These are phyloP conservation scores for Cutaneotrichosporon dermatis DNA, from an alignment of 1,284 basidiomycete genomes.

Conservation along the genomic window DNA sequence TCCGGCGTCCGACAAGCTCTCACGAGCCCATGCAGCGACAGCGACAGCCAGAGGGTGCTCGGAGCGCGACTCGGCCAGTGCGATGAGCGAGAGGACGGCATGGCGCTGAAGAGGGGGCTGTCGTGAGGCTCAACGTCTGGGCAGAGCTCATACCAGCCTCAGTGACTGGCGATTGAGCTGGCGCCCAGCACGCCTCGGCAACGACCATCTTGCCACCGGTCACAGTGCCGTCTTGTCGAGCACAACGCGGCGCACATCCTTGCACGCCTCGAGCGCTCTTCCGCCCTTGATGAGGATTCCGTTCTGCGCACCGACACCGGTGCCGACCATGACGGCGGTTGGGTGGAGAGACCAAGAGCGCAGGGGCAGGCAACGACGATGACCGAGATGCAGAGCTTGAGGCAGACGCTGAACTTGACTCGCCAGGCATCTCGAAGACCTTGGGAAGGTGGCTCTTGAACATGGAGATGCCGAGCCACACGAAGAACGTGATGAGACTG, in stretches of 20 bases:
- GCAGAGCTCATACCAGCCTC: conserved; percentile 27
- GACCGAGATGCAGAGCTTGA: conserved; percentile 97
- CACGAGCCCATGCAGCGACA: conserved; percentile 73
- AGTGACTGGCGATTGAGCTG: conserved; percentile 26
- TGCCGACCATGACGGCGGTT: conserved; percentile 99
- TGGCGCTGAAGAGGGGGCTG: conserved; percentile 52
- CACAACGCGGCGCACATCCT: conserved; percentile 72
- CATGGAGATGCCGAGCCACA: conserved; percentile 78
- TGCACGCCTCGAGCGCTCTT: conserved; percentile 85
- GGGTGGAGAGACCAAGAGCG: conserved; percentile 95
- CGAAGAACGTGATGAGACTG: conserved; percentile 72
- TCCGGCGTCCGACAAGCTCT: conserved; percentile 55
- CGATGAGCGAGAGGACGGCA: conserved; percentile 72
- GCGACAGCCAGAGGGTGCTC: conserved; percentile 96
- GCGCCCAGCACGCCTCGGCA: conserved; percentile 69
- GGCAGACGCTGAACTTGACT: conserved; percentile 84
- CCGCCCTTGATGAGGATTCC: conserved; percentile 99
- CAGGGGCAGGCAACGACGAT: conserved; percentile 98
- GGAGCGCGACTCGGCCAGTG: conserved; percentile 80
- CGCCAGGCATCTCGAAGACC: conserved; percentile 78
- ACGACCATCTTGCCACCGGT: conserved; percentile 81
- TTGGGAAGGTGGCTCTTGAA: conserved; percentile 62
- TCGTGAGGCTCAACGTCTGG: conserved; percentile 41
- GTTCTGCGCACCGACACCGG: conserved; percentile 92
- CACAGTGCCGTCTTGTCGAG: conserved; percentile 98